These are phyloP conservation scores for Nannizzia gypsea DNA, from an alignment of 2,329 filamentous ascomycete genomes.

Conservation along the genomic window DNA sequence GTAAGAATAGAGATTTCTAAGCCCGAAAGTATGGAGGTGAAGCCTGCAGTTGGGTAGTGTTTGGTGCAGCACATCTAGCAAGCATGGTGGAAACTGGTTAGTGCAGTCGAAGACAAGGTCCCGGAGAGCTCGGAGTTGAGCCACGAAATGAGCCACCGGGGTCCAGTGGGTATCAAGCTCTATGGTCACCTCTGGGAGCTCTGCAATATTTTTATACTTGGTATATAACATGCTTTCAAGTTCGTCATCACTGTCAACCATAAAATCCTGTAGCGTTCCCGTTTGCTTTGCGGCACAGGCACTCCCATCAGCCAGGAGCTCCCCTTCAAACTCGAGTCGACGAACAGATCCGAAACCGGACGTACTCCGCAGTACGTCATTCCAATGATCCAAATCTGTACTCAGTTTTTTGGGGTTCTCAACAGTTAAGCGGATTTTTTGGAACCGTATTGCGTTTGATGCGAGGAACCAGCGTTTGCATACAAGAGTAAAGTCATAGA, in stretches of 20 bases:
- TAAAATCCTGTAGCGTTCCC: background rate
- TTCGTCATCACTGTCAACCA: background rate
- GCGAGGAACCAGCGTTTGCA: background rate
- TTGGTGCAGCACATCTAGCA: background rate
- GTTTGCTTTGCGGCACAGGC: background rate
- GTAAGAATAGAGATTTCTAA: background rate
- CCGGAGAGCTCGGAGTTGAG: background rate
- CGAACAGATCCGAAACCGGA: background rate
- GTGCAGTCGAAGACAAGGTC: background rate
- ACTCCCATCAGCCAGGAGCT: background rate
- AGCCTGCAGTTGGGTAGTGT: background rate
- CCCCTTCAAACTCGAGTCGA: background rate
- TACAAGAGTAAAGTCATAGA: background rate
- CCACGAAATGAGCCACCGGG: background rate
- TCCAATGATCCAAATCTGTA: background rate
- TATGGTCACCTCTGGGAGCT: background rate
- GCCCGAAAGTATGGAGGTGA: slow-evolving; percentile 2
- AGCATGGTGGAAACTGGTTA: slow-evolving; percentile 1
- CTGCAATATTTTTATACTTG: background rate
- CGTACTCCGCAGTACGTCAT: background rate
- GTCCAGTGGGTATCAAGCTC: background rate
- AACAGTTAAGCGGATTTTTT: background rate
- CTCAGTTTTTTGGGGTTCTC: background rate
- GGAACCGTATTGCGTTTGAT: slow-evolving; percentile 1
- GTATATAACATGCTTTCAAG: background rate